phyloP scores from a whole-genome alignment of 2,329 filamentous ascomycete genomes.

The Trichoderma cornu-damae region DNA sequence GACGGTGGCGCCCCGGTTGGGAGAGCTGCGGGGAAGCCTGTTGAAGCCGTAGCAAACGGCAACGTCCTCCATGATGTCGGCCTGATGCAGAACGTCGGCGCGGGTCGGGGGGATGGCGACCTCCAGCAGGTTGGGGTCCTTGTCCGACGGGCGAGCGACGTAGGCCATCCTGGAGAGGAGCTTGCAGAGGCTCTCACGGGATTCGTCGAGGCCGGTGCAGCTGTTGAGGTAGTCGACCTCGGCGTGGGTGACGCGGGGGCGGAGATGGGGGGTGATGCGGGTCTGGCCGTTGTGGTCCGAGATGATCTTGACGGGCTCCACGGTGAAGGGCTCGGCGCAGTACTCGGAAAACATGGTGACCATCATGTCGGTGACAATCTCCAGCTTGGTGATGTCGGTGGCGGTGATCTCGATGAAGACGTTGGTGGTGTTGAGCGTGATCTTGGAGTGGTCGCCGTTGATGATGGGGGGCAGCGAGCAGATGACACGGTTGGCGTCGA shows the following conservation, averaged over 20 bases:
- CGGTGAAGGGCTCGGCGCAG: slow-evolving; percentile 79
- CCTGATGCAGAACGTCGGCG: slow-evolving; percentile 92
- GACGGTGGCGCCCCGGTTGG: slow-evolving; percentile 78
- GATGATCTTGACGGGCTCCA: slow-evolving; percentile 88
- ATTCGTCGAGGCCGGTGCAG: slow-evolving; percentile 77
- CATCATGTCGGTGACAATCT: slow-evolving; percentile 92
- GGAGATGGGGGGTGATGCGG: slow-evolving; percentile 73
- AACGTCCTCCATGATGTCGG: slow-evolving; percentile 97
- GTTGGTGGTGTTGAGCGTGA: slow-evolving; percentile 83
- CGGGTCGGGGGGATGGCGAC: slow-evolving; percentile 82
- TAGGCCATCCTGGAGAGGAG: slow-evolving; percentile 87
- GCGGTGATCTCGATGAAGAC: slow-evolving; percentile 97
- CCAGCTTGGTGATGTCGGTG: slow-evolving; percentile 91
- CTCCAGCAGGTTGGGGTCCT: slow-evolving; percentile 66
- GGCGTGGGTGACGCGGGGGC: slow-evolving; percentile 70
- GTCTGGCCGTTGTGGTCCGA: slow-evolving; percentile 86
- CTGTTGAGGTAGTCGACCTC: slow-evolving; percentile 92
- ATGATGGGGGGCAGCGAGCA: slow-evolving; percentile 97
- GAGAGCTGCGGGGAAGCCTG: slow-evolving; percentile 80
- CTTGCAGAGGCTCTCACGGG: slow-evolving; percentile 68
- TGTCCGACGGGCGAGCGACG: slow-evolving; percentile 67
- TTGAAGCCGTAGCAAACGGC: slow-evolving; percentile 98
- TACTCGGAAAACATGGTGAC: slow-evolving; percentile 97
- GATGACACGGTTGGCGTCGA: slow-evolving; percentile 78
- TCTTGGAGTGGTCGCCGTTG: slow-evolving; percentile 96